A percentile compares a stretch with the other conserved stretches of the same genome.
These are phyloP conservation scores for Stenocarpella maydis DNA, from an alignment of 2,329 filamentous ascomycete species.

Conservation along the genomic window DNA sequence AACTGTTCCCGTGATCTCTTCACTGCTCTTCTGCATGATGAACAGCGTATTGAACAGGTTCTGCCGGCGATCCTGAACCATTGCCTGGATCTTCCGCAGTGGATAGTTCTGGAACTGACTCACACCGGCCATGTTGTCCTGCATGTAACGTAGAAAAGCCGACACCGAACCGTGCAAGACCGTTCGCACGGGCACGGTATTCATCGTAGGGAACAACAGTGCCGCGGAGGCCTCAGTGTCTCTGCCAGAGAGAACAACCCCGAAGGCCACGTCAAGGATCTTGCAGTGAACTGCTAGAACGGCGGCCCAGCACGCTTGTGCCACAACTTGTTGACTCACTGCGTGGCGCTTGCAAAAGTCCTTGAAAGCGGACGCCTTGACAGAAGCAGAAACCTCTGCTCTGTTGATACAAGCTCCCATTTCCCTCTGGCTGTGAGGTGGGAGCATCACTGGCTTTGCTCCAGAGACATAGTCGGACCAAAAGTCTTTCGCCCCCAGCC, in stretches of 20 bases:
- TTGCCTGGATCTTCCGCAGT: constrained; percentile 61
- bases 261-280: constrained; percentile 80
- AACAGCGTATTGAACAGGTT: constrained; percentile 65
- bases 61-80: constrained; percentile 59
- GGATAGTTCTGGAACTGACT: constrained; percentile 80
- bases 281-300: constrained; percentile 69
- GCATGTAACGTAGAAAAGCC: constrained; percentile 76
- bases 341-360: constrained; percentile 70
- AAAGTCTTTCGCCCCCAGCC: constrained; percentile 61
- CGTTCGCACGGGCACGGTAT: constrained; percentile 79
- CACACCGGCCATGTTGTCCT: constrained; percentile 72
- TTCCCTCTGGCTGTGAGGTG: neutral
- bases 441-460: constrained; percentile 46
- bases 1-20: neutral
- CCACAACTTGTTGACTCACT: constrained; percentile 79
- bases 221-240: constrained; percentile 73
- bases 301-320: constrained; percentile 79
- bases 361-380: constrained; percentile 53
- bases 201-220: constrained; percentile 89
- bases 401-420: constrained; percentile 45
- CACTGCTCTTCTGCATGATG: constrained; percentile 56
- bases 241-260: constrained; percentile 84
- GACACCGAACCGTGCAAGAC: constrained; percentile 73
- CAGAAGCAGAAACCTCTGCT: constrained; percentile 53
- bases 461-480: constrained; percentile 75